A percentile compares a stretch with the other conserved stretches of the same genome.
phyloP scores from a whole-genome alignment of 2,329 filamentous ascomycete species.

The Botrytis cinerea region DNA sequence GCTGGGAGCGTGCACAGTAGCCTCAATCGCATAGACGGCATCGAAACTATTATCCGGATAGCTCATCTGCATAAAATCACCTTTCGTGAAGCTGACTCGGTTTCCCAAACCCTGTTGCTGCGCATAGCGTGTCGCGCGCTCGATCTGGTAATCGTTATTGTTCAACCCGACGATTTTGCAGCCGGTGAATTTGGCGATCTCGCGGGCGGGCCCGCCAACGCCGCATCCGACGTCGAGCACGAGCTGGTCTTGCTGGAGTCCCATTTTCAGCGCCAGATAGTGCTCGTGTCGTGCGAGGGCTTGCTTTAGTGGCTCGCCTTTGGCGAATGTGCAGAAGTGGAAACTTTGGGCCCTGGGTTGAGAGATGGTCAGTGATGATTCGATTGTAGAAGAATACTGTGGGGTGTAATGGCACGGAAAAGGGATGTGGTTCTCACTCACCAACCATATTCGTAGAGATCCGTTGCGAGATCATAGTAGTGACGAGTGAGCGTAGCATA shows the following conservation, averaged over 20 bases:
- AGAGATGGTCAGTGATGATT: not conserved
- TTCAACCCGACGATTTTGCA: not conserved
- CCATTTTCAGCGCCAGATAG: not conserved
- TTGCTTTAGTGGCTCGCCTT: not conserved
- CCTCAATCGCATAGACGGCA: not conserved
- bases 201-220: not conserved
- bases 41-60: not conserved
- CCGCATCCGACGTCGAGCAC: not conserved
- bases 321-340: not conserved
- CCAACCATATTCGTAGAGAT: not conserved
- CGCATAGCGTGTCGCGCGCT: not conserved
- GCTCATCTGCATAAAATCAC: not conserved
- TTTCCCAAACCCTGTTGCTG: not conserved
- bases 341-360: not conserved
- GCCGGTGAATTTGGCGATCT: not conserved
- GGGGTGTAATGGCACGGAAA: rapidly evolving
- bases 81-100: not conserved
- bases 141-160: not conserved
- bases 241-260: not conserved
- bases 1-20: not conserved
- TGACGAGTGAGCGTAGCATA: not conserved
- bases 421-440: not conserved
- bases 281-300: not conserved
- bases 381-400: too few species aligned
- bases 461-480: not conserved